Evolutionary conservation across 768 basidiomycete species (phyloP).

Genomic region (Amanita rubescens): DNA sequence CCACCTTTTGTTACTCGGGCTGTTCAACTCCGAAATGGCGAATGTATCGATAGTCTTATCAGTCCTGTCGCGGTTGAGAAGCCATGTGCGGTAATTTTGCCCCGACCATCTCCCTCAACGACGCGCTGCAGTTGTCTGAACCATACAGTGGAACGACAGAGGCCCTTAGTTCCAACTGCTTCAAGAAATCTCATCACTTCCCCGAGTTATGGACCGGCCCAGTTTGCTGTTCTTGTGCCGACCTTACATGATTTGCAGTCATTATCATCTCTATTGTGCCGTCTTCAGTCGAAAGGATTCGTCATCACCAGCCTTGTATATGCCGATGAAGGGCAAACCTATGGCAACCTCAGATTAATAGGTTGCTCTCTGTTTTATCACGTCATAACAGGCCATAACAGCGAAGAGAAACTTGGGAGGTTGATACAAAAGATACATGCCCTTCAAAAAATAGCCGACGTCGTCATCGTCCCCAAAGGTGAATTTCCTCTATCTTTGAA

Average conservation of each 20-base stretch:
- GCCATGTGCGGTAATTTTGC: not conserved
- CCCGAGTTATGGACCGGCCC: conserved; percentile 10
- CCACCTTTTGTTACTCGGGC: conserved; percentile 54
- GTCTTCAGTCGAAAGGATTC: conserved; percentile 23
- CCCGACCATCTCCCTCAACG: not conserved
- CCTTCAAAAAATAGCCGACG: not conserved
- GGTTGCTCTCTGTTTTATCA: not conserved
- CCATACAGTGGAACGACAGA: not conserved
- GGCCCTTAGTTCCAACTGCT: not conserved
- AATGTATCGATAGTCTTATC: not conserved
- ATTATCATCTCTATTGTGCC: conserved; percentile 29
- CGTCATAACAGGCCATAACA: not conserved
- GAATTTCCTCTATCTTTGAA: conserved; percentile 9
- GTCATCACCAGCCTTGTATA: conserved; percentile 25
- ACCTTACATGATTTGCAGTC: conserved; percentile 23
- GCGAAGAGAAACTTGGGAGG: not conserved
- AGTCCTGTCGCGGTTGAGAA: no score
- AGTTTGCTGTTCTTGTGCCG: conserved; percentile 30
- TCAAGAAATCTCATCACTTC: not conserved
- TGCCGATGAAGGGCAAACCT: conserved; percentile 3
- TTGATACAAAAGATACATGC: not conserved
- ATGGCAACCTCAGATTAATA: not conserved
- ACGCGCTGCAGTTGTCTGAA: not conserved
- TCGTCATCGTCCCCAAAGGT: conserved; percentile 3
- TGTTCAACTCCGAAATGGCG: conserved; percentile 13